Conservation (phyloP, 2,329 filamentous ascomycete species). For the Tolypocladium inflatum region DNA sequence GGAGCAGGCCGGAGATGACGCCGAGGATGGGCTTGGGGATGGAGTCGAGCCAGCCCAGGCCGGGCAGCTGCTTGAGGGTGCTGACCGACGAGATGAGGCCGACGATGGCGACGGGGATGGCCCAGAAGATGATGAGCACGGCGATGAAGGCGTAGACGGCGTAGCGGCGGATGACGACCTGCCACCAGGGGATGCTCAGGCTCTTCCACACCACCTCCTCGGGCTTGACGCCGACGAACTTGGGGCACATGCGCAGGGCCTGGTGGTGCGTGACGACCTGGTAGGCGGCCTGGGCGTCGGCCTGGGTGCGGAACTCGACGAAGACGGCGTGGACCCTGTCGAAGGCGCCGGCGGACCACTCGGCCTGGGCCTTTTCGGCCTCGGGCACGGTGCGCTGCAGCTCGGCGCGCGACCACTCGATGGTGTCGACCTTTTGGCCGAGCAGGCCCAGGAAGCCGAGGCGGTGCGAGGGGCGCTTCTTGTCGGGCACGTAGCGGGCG, state of each 20-base stretch:
- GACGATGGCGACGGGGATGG: slow-evolving; percentile 64
- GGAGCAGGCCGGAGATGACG: slow-evolving; percentile 74
- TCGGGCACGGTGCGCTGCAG: slow-evolving; percentile 49
- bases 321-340: slow-evolving; percentile 69
- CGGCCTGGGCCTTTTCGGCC: slow-evolving; percentile 53
- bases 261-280: slow-evolving; percentile 76
- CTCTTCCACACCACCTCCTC: slow-evolving; percentile 82
- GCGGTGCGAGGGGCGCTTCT: slow-evolving; percentile 62
- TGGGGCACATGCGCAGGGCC: slow-evolving; percentile 73
- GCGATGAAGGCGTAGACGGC: slow-evolving; percentile 56
- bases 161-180: slow-evolving; percentile 61
- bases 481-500: slow-evolving; percentile 55
- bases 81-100: slow-evolving; percentile 79
- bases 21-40: slow-evolving; percentile 63
- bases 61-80: slow-evolving; percentile 56
- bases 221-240: slow-evolving; percentile 73
- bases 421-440: slow-evolving; percentile 68
- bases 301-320: slow-evolving; percentile 77
- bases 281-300: slow-evolving; percentile 75
- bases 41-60: slow-evolving; percentile 62
- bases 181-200: slow-evolving; percentile 59
- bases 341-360: slow-evolving; percentile 55
- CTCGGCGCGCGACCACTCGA: slow-evolving; percentile 66
- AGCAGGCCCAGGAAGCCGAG: slow-evolving; percentile 52
- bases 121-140: slow-evolving; percentile 78